These are phyloP conservation scores for Streptanthus diversifolius DNA, from an alignment of 345 rosid species.

Conservation along the genomic window DNA sequence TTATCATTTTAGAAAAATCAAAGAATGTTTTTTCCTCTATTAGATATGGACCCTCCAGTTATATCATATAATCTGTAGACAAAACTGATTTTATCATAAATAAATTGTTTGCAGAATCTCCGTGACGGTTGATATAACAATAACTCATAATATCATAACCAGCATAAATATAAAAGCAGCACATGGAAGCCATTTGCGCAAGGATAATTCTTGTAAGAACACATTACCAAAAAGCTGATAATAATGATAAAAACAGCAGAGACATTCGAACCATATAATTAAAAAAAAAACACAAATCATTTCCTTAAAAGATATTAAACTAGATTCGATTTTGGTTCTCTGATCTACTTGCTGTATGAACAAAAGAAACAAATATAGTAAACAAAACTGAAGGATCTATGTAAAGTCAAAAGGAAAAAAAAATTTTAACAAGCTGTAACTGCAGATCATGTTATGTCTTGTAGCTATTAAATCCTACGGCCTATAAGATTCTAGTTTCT, in stretches of 20 bases:
- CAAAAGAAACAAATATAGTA: slow-evolving; percentile 22
- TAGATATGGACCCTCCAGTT: slow-evolving; percentile 3
- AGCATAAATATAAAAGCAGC: slow-evolving; percentile 24
- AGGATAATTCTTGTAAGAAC: slow-evolving; percentile 18
- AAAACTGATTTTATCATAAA: slow-evolving; percentile 18
- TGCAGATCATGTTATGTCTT: slow-evolving; percentile 33
- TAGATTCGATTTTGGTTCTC: slow-evolving; percentile 33
- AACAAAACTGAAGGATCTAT: slow-evolving; percentile 22
- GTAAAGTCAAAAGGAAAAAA: slow-evolving; percentile 28
- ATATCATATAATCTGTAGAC: slow-evolving; percentile 2
- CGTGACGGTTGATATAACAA: slow-evolving; percentile 17
- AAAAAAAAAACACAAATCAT: not conserved
- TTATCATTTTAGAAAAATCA: not conserved
- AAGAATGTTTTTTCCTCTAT: not conserved
- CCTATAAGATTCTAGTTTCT: slow-evolving; percentile 27
- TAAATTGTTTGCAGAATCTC: slow-evolving; percentile 18
- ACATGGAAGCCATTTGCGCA: slow-evolving; percentile 33
- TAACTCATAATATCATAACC: slow-evolving; percentile 17
- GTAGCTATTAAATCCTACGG: slow-evolving; percentile 30
- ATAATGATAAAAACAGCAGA: slow-evolving; percentile 31
- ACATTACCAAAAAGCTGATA: slow-evolving; percentile 24
- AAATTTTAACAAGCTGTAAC: slow-evolving; percentile 19
- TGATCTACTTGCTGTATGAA: slow-evolving; percentile 26
- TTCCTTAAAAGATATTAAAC: not conserved
- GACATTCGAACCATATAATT: slow-evolving; percentile 22